Base-by-base conservation (phyloP, 257 asterid species). In the Penstemon eatonii region DNA sequence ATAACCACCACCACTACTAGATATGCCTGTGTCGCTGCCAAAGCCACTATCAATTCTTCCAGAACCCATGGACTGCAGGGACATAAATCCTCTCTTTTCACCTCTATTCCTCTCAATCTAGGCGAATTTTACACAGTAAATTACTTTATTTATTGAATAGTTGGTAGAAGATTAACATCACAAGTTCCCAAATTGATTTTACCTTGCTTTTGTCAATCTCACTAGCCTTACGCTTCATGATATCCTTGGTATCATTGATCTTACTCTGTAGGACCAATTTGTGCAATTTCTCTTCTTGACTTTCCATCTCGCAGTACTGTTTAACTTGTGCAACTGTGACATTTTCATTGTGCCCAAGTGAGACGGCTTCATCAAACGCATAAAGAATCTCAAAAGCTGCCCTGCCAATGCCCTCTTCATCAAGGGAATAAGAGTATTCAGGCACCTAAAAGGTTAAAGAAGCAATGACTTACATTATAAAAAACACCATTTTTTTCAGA, bases 151-250 rank as follows among this genome's bases (percentile, higher is more conserved):
- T 25, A 25, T 25, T 25, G 33, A 25, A 25, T 25, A 2, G 33
- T 25, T 25, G 33, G 33, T 25, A 66, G 12, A 72, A 38, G 65
- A 25, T 25, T 25, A 25, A 25, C 33, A 25, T 25, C 33, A 25
- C 9, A 33, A 50, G 55, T 60, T 72, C 47, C n/a, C 59, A 38
- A 43, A 50, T 15, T 2, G 33, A 51, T 69, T 72, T 25, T 25
- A 92, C 98, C 96, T 88, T 92, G 96, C 79, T 92, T 83, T 92
- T 92, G 80, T 85, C 96, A 82, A 92, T 92, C 82, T 92, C 96
- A 73, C 72, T 89, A 59, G 98, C 98, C 87, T 90, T 92, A n/a
- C 89, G 93, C 84, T 85, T 90, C 98, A 90, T 90, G 78, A 86
- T 79, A 72, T 86, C 90, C 84, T 92, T 86, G 59, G 96, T 86